phyloP scores from a whole-genome alignment of 2,329 filamentous ascomycete species.

The Akanthomyces dipterigenus region DNA sequence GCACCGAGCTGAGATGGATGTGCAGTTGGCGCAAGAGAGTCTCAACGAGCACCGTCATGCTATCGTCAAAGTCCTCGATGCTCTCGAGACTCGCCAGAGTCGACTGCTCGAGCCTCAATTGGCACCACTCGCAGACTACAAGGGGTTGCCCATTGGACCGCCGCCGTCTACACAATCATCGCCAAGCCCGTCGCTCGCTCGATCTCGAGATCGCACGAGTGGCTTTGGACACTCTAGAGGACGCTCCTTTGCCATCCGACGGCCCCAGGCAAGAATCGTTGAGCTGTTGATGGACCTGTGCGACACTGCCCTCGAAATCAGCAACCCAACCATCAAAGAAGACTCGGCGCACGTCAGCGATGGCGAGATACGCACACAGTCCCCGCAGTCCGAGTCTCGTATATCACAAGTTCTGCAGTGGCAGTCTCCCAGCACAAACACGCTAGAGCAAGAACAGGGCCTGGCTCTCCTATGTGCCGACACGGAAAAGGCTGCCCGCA shows the following conservation, averaged over 20 bases:
- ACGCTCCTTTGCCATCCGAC: slow-evolving; percentile 83
- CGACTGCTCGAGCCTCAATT: slow-evolving; percentile 46
- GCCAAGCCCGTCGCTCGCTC: slow-evolving; percentile 63
- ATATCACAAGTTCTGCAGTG: slow-evolving; percentile 93
- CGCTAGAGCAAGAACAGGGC: slow-evolving; percentile 87
- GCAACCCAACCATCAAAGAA: slow-evolving; percentile 88
- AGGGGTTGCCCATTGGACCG: slow-evolving; percentile 76
- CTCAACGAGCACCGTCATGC: slow-evolving; percentile 87
- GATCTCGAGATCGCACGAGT: slow-evolving; percentile 65
- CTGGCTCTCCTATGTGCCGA: slow-evolving; percentile 82
- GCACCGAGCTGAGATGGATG: slow-evolving; percentile 94
- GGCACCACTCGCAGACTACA: slow-evolving; percentile 69
- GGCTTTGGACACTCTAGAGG: slow-evolving; percentile 74
- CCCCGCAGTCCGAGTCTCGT: slow-evolving; percentile 89
- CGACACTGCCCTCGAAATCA: slow-evolving; percentile 92
- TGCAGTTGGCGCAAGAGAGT: slow-evolving; percentile 90
- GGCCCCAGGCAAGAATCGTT: slow-evolving; percentile 86
- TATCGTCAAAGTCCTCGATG: slow-evolving; percentile 92
- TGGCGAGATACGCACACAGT: slow-evolving; percentile 80
- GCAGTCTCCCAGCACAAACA: slow-evolving; percentile 90
- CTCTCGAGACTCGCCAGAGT: slow-evolving; percentile 71
- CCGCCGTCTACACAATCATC: slow-evolving; percentile 65
- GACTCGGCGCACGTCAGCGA: slow-evolving; percentile 52
- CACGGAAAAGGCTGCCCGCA: slow-evolving; percentile 74
- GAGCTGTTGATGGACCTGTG: slow-evolving; percentile 92